Percentiles rank a stretch among this genome's conserved stretches.
Evolutionary conservation across 345 rosid genomes (phyloP).

Genomic region (Pistacia atlantica): DNA sequence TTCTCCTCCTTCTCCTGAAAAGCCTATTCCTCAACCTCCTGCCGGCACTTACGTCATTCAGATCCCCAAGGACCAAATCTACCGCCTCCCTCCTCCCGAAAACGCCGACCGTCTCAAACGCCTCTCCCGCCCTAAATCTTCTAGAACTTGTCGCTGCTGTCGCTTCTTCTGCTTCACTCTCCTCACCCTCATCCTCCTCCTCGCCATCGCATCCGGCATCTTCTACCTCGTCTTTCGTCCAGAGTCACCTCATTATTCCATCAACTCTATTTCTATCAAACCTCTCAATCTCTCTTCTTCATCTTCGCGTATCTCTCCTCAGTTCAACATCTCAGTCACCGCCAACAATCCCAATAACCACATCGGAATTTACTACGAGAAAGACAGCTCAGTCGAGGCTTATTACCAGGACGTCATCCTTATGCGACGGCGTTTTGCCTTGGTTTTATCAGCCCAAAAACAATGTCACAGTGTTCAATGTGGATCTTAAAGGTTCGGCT

Average conservation of each 20-base stretch:
- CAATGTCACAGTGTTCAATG: conserved; percentile 54
- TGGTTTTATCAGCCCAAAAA: conserved; percentile 59
- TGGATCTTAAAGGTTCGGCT: conserved; percentile 46
- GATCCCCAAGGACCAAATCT: conserved; percentile 85
- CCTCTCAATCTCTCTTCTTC: conserved; percentile 55
- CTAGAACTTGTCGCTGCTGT: conserved; percentile 46
- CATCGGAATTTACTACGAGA: conserved; percentile 61
- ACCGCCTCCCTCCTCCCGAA: conserved; percentile 88
- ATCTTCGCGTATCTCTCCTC: conserved; percentile 54
- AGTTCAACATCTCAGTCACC: conserved; percentile 52
- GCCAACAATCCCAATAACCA: conserved; percentile 69
- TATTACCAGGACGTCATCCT: conserved; percentile 36
- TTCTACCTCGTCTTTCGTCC: conserved; percentile 73
- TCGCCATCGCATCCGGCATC: conserved; percentile 46
- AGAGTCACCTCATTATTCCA: conserved; percentile 55
- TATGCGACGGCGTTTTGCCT: conserved; percentile 57
- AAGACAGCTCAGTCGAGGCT: conserved; percentile 46
- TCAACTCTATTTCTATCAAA: conserved; percentile 48
- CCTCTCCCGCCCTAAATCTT: conserved; percentile 52
- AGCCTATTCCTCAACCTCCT: conserved; percentile 24
- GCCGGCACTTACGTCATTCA: conserved; percentile 78
- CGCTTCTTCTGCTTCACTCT: conserved; percentile 39
- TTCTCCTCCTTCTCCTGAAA: conserved; percentile 5
- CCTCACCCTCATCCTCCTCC: conserved; percentile 42
- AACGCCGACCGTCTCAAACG: conserved; percentile 57